Evolutionary conservation across 345 rosid species (phyloP).

Genomic region (Ceriops decandra): DNA sequence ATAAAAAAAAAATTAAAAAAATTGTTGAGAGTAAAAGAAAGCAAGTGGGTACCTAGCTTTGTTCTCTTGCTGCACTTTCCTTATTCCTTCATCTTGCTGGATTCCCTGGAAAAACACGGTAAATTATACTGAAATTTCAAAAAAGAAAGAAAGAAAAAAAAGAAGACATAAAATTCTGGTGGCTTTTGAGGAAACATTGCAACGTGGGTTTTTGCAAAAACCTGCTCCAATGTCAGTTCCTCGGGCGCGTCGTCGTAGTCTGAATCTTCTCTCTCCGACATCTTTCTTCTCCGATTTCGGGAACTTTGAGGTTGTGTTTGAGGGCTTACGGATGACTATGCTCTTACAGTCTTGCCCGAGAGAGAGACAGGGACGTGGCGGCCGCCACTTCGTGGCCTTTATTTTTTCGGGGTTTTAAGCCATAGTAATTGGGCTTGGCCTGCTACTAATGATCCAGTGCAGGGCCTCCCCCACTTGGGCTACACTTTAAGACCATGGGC

Average conservation of each 20-base stretch:
- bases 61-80: conserved; percentile 56
- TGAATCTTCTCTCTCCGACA: conserved; percentile 50
- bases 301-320: conserved; percentile 26
- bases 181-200: background rate
- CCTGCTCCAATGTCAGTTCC: conserved; percentile 79
- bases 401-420: too few relatives aligned
- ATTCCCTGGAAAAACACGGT: conserved; percentile 42
- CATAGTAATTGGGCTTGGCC: too few relatives aligned
- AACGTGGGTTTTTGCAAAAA: conserved; percentile 5
- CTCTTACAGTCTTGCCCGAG: too few relatives aligned
- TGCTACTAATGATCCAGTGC: too few relatives aligned
- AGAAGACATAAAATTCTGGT: background rate
- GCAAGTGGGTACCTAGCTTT: conserved; percentile 44
- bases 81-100: conserved; percentile 53
- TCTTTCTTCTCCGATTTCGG: conserved; percentile 2
- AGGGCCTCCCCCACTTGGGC: too few relatives aligned
- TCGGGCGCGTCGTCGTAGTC: conserved; percentile 75
- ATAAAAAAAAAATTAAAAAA: background rate
- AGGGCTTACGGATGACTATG: background rate
- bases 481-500: too few relatives aligned
- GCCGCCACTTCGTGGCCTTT: background rate
- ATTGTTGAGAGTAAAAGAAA: background rate
- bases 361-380: background rate
- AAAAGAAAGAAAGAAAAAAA: background rate
- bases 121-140: background rate